Conservation (phyloP, 2,329 filamentous ascomycete species). For the Trichothecium roseum region DNA sequence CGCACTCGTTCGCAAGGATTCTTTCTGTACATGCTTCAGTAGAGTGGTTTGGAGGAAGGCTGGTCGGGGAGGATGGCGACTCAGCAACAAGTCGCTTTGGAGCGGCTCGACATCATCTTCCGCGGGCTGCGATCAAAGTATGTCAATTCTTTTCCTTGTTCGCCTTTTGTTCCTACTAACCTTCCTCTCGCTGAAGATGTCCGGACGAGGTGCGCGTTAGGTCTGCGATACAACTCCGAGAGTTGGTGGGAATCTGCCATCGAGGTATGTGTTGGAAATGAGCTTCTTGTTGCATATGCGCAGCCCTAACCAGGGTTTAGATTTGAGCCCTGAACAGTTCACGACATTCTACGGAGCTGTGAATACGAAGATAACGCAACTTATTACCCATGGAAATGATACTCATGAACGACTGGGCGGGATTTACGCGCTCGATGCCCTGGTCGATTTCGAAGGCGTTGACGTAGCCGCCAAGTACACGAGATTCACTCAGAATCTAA, state of each 20-base stretch:
- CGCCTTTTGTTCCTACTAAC: not conserved
- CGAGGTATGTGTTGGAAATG: constrained; percentile 31
- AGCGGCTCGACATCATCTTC: constrained; percentile 43
- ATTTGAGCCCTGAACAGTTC: constrained; percentile 75
- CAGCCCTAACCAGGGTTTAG: constrained; percentile 28
- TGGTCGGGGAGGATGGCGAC: constrained; percentile 22
- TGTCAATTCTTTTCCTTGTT: constrained; percentile 7
- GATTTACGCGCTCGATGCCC: constrained; percentile 79
- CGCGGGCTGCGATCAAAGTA: constrained; percentile 48
- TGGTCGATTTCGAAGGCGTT: constrained; percentile 94
- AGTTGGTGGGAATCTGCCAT: constrained; percentile 44
- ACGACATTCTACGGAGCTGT: constrained; percentile 43
- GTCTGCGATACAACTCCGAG: constrained; percentile 41
- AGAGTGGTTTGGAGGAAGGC: constrained; percentile 8
- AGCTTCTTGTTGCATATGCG: not conserved
- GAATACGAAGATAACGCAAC: constrained; percentile 44
- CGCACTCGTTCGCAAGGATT: too few relatives aligned
- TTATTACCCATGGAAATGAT: constrained; percentile 80
- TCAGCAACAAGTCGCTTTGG: constrained; percentile 42
- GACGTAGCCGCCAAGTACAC: constrained; percentile 91
- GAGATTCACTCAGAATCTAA: constrained; percentile 83
- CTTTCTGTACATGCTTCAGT: too few relatives aligned
- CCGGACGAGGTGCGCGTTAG: constrained; percentile 41
- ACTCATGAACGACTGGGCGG: constrained; percentile 84
- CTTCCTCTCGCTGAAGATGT: constrained; percentile 6